A percentile compares a stretch with the other conserved stretches of the same genome.
These are phyloP conservation scores for Sambucus nigra DNA, from an alignment of 129 eudicot genomes.

Conservation along the genomic window DNA sequence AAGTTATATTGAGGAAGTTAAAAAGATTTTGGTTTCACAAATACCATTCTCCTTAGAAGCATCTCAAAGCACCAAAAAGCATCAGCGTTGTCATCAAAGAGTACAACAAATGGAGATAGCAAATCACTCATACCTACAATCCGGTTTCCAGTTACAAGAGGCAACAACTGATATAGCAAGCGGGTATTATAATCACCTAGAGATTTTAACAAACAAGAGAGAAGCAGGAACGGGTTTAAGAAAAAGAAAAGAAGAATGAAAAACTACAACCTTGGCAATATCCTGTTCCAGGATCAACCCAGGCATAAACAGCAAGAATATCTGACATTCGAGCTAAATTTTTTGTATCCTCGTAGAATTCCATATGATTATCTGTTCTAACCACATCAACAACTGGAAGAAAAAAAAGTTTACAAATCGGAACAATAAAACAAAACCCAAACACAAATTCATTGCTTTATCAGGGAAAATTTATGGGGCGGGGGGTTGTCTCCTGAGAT, in stretches of 20 bases:
- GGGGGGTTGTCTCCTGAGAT: too few species aligned
- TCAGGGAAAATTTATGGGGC: conserved; percentile 3
- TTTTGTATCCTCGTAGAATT: conserved; percentile 79
- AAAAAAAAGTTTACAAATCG: conserved; percentile 3
- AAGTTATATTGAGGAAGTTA: neutral
- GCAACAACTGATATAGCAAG: neutral
- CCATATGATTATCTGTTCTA: conserved; percentile 89
- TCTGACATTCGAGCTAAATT: conserved; percentile 96
- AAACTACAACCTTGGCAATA: conserved; percentile 84
- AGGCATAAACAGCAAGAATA: conserved; percentile 97
- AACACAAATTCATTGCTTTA: neutral
- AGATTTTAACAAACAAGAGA: neutral
- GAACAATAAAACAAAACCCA: conserved; percentile 1
- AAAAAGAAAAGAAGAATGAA: conserved; percentile 13
- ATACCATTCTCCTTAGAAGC: conserved; percentile 92
- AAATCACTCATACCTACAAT: conserved; percentile 91
- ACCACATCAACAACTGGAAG: conserved; percentile 92
- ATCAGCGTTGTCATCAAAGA: conserved; percentile 92
- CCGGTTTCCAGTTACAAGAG: conserved; percentile 12
- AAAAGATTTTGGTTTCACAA: conserved; percentile 2
- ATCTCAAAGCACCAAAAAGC: conserved; percentile 99
- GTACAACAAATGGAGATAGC: conserved; percentile 91
- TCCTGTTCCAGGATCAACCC: conserved; percentile 99
- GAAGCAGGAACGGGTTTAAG: neutral
- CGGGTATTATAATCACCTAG: neutral